Percentiles rank a stretch among this genome's conserved stretches.
These are phyloP conservation scores for Blastomyces emzantsi DNA, from an alignment of 2,329 filamentous ascomycete genomes.

Conservation along the genomic window DNA sequence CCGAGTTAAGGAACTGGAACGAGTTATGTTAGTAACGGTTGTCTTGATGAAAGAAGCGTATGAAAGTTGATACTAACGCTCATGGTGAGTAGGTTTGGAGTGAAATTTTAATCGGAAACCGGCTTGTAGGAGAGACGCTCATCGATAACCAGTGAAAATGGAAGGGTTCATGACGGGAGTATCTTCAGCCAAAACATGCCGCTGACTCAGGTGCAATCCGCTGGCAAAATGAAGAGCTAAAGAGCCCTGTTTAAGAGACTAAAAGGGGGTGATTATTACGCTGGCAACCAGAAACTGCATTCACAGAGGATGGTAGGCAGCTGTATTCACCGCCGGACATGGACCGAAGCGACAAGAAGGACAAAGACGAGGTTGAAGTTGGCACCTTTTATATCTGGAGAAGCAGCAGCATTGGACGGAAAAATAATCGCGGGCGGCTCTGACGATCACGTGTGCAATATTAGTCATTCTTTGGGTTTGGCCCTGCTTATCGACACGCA, in stretches of 20 bases:
- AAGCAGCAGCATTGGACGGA: not conserved
- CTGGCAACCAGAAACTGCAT: not conserved
- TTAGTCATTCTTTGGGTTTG: not conserved
- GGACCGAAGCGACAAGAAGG: not conserved
- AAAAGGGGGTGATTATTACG: not conserved
- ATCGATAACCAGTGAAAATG: not conserved
- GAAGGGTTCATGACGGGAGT: slow-evolving; percentile 6
- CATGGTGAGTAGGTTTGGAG: slow-evolving; percentile 21
- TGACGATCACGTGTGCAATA: not conserved
- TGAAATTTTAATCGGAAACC: not conserved
- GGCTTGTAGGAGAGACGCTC: not conserved
- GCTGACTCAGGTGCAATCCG: not conserved
- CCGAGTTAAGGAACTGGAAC: slow-evolving; percentile 43
- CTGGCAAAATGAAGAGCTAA: not conserved
- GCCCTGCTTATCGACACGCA: not conserved
- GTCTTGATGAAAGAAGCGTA: not conserved
- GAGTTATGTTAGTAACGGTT: not conserved
- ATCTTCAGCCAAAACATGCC: slow-evolving; percentile 7
- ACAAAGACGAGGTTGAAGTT: not conserved
- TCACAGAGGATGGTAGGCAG: not conserved
- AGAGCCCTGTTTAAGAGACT: not conserved
- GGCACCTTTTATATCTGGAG: not conserved
- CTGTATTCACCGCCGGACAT: not conserved
- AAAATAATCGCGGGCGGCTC: not conserved
- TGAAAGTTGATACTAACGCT: slow-evolving; percentile 29